phyloP scores from a whole-genome alignment of 2,329 filamentous ascomycete genomes.

The Cladophialophora exuberans region DNA sequence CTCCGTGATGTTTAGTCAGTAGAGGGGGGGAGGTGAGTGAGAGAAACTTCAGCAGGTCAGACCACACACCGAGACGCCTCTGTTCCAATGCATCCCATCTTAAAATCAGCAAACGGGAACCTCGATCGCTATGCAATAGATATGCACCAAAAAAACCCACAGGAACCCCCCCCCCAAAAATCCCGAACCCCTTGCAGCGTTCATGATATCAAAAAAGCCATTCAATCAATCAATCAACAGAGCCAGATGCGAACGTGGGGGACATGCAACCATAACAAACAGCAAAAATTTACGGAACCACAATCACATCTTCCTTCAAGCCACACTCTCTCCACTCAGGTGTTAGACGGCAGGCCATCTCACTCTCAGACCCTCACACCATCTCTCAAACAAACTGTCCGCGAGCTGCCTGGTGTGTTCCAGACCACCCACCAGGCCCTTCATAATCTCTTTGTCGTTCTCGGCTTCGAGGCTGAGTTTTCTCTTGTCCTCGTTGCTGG shows the following conservation, averaged over 20 bases:
- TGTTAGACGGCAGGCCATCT: slow-evolving; percentile 56
- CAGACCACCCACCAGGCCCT: slow-evolving; percentile 72
- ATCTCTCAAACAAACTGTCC: slow-evolving; percentile 87
- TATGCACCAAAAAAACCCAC: too few relatives aligned
- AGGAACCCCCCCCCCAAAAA: too few relatives aligned
- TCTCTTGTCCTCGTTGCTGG: slow-evolving; percentile 38
- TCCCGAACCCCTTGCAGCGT: too few relatives aligned
- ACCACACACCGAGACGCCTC: too few relatives aligned
- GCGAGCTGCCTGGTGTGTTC: slow-evolving; percentile 88
- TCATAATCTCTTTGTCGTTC: slow-evolving; percentile 43
- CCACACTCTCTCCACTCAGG: neutral
- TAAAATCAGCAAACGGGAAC: too few relatives aligned
- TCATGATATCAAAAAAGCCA: too few relatives aligned
- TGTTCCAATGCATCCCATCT: too few relatives aligned
- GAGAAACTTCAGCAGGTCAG: too few relatives aligned
- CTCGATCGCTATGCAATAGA: too few relatives aligned
- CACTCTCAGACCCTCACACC: slow-evolving; percentile 79
- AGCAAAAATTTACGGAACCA: neutral
- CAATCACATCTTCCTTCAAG: neutral
- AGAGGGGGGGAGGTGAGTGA: neutral
- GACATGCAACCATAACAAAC: neutral
- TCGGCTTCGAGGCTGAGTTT: neutral
- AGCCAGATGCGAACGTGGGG: neutral
- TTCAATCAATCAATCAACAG: neutral
- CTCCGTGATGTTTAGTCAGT: neutral